Evolutionary conservation across 768 basidiomycete species (phyloP).

Genomic region (Leccinellum rugosiceps): DNA sequence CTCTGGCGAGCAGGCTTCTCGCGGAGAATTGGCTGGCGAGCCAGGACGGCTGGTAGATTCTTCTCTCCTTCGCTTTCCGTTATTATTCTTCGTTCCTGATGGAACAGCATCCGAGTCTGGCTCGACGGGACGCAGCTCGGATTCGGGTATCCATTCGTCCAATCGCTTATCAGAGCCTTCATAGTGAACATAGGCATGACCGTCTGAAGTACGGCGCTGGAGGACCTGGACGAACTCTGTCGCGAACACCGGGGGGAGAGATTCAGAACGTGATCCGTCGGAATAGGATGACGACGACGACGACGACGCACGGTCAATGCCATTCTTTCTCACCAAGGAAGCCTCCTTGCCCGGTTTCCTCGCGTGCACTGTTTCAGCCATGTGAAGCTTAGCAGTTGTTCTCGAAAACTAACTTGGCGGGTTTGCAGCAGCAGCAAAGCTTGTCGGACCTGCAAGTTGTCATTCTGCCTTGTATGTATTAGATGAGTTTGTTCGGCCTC

Average conservation of each 20-base stretch:
- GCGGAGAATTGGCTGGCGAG: conserved; percentile 20
- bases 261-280: conserved; percentile 10
- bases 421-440: background rate
- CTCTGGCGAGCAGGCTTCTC: conserved; percentile 21
- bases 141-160: conserved; percentile 68
- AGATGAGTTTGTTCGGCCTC: no score
- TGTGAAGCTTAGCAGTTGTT: conserved; percentile 7
- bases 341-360: conserved; percentile 3
- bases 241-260: conserved; percentile 1
- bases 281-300: conserved; percentile 2
- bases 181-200: conserved; percentile 70
- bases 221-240: conserved; percentile 52
- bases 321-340: conserved; percentile 33
- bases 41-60: conserved; percentile 11
- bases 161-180: conserved; percentile 65
- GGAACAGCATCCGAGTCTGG: conserved; percentile 20
- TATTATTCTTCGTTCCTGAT: conserved; percentile 30
- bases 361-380: conserved; percentile 18
- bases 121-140: conserved; percentile 32
- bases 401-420: background rate
- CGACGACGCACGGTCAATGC: conserved; percentile 34
- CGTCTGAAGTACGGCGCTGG: conserved; percentile 40
- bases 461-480: background rate
- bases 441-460: conserved; percentile 6
- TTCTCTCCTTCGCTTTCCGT: conserved; percentile 34